Evolutionary conservation across 1,284 basidiomycete species (phyloP).

Genomic region (Gymnopus androsaceus): DNA sequence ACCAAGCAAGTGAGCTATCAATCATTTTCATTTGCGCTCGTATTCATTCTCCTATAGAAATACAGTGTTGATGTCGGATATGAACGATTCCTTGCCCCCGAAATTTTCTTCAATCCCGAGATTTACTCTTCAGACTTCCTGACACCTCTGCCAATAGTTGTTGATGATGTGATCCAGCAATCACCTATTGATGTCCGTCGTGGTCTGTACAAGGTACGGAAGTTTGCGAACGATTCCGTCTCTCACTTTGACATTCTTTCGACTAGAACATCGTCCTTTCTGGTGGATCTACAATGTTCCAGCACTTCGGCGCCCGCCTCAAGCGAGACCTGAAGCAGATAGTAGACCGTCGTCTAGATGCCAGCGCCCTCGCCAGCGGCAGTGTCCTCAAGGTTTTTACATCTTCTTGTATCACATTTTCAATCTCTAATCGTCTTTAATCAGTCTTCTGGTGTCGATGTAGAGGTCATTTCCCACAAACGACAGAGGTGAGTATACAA

Average conservation of each 20-base stretch:
- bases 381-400: conserved; percentile 69
- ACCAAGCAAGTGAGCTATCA: conserved; percentile 78
- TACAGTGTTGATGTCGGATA: conserved; percentile 94
- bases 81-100: conserved; percentile 98
- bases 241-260: conserved; percentile 2
- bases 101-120: conserved; percentile 99
- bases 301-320: conserved; percentile 94
- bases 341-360: conserved; percentile 88
- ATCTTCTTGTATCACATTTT: background rate
- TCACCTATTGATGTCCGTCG: conserved; percentile 95
- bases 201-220: conserved; percentile 85
- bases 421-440: conserved; percentile 11
- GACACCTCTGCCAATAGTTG: conserved; percentile 95
- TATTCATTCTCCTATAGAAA: conserved; percentile 52
- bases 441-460: conserved; percentile 91
- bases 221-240: conserved; percentile 3
- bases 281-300: conserved; percentile 97
- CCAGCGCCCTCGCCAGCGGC: conserved; percentile 76
- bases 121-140: conserved; percentile 98
- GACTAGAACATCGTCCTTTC: conserved; percentile 88
- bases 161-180: conserved; percentile 94
- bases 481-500: conserved; percentile 72
- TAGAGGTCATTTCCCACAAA: conserved; percentile 98
- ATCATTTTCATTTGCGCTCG: background rate
- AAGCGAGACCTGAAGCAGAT: conserved; percentile 95